Conservation (phyloP, 805 yeast species). For the Monosporozyma siamensis region DNA sequence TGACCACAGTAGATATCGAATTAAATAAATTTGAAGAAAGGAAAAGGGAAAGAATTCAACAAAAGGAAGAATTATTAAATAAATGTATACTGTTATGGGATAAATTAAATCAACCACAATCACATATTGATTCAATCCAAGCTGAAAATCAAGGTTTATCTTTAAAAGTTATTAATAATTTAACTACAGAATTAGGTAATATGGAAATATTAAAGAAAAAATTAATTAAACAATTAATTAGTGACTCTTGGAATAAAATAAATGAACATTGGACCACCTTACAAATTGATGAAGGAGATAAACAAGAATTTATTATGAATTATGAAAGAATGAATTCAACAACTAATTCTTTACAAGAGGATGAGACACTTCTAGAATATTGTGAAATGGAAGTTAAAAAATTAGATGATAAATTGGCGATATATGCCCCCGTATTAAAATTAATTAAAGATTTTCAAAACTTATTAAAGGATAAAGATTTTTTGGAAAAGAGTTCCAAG, state of each 20-base stretch:
- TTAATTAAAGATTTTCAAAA: conserved; percentile 47
- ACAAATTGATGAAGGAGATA: conserved; percentile 47
- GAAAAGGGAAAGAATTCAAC: conserved; percentile 30
- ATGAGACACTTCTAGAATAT: conserved; percentile 50
- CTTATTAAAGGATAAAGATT: conserved; percentile 49
- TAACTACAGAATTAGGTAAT: conserved; percentile 47
- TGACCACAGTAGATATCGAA: conserved; percentile 9
- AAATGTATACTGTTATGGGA: conserved; percentile 48
- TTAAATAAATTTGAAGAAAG: conserved; percentile 9
- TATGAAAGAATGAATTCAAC: conserved; percentile 10
- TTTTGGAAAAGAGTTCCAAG: conserved; percentile 58
- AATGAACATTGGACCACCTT: conserved; percentile 53
- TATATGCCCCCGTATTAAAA: conserved; percentile 46
- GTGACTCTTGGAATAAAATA: conserved; percentile 51
- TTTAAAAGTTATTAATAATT: conserved; percentile 37
- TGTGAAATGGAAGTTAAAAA: conserved; percentile 55
- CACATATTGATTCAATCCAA: conserved; percentile 35
- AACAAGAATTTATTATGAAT: conserved; percentile 36
- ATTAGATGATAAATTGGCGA: conserved; percentile 41
- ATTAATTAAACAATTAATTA: conserved; percentile 58
- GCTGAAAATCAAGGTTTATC: conserved; percentile 39
- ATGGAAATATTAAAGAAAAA: conserved; percentile 52
- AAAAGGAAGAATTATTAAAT: conserved; percentile 27
- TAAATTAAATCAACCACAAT: conserved; percentile 41
- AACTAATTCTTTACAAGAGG: conserved; percentile 30